A percentile compares a stretch with the other conserved stretches of the same genome.
These are phyloP conservation scores for Saccharomyces hybrid DNA, from an alignment of 1,139 yeast genomes.

Conservation along the genomic window DNA sequence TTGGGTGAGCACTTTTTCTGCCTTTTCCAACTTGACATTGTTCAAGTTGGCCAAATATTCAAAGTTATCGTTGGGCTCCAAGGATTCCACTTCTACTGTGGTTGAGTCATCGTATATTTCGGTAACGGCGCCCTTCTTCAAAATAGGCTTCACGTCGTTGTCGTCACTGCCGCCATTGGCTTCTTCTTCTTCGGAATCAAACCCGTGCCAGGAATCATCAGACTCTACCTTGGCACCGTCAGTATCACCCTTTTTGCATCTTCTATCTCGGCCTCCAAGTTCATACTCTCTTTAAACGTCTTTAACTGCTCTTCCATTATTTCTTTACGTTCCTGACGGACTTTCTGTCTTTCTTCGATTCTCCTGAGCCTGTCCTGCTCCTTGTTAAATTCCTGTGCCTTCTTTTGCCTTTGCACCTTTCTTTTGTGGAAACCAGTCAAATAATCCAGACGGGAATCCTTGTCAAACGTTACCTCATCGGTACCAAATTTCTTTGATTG, in stretches of 20 bases:
- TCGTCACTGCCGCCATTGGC: conserved; percentile 19
- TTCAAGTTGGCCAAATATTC: conserved; percentile 54
- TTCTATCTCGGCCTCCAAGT: conserved; percentile 35
- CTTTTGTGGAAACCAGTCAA: conserved; percentile 94
- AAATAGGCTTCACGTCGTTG: conserved; percentile 33
- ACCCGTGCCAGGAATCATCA: conserved; percentile 36
- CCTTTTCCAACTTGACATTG: conserved; percentile 53
- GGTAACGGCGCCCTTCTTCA: conserved; percentile 32
- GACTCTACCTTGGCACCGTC: conserved; percentile 8
- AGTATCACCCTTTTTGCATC: conserved; percentile 15
- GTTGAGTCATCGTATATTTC: conserved; percentile 40
- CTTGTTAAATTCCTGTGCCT: conserved; percentile 64
- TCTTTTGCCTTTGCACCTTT: conserved; percentile 77
- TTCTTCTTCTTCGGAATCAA: conserved; percentile 28
- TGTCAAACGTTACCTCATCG: conserved; percentile 76
- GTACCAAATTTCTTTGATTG: conserved; percentile 51
- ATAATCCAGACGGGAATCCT: conserved; percentile 65
- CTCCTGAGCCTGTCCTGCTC: conserved; percentile 69
- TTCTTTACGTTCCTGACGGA: conserved; percentile 54
- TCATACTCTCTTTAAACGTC: conserved; percentile 49
- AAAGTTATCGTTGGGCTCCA: conserved; percentile 48
- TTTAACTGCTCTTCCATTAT: conserved; percentile 57
- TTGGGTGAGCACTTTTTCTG: conserved; percentile 54
- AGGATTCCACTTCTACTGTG: conserved; percentile 49
- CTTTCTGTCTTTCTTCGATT: conserved; percentile 66